Base-by-base conservation (phyloP, 1,284 basidiomycete species). In the Hypsizygus ulmarius region DNA sequence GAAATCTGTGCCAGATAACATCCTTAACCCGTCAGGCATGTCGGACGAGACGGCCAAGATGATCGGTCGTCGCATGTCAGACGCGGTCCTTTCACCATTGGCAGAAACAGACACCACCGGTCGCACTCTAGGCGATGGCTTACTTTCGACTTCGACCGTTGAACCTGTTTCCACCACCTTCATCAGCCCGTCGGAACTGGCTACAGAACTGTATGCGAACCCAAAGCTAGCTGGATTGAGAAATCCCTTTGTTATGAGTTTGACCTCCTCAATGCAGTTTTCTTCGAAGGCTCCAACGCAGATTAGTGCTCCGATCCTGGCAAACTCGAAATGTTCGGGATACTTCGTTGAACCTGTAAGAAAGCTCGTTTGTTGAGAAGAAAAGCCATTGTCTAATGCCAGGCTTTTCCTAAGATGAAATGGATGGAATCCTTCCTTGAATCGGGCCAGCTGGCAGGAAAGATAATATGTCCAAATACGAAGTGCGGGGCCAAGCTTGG, bases 341-440 rank as follows among this genome's bases (percentile, higher is more conserved):
- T 98, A 98, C 69, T 98, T 97, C 66, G 83, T 97, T 41, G 96
- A 99, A 66, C 94, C 95, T 33, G 89, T 94, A 59, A 58, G 85
- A 73, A 35, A 38, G 40, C 19, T 34, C 45, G 14, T 49, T 27
- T 40, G n/a, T 45, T 35, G 44, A 0, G 19, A 16, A 38, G n/a
- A n/a, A 40, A 18, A 42, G 25, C 8, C 15, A 28, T n/a, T n/a
- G n/a, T n/a, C 33, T 41, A 25, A 18, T 44, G 1, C 39, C 12
- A n/a, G 7, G 30, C 19, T 25, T 33, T 32, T 18, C 16, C 39
- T 5, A 52, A 93, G 82, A 86, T 97, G 78, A 88, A 86, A 58
- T 99, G 96, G 96, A 99, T 99, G 96, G 83, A 91, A 47, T 75
- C 83, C 2, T 79, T 85, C 56, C 74, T 97, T 6, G 76, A 81